Conservation (phyloP, 306 rosid genomes). For the Dryas drummondii region DNA sequence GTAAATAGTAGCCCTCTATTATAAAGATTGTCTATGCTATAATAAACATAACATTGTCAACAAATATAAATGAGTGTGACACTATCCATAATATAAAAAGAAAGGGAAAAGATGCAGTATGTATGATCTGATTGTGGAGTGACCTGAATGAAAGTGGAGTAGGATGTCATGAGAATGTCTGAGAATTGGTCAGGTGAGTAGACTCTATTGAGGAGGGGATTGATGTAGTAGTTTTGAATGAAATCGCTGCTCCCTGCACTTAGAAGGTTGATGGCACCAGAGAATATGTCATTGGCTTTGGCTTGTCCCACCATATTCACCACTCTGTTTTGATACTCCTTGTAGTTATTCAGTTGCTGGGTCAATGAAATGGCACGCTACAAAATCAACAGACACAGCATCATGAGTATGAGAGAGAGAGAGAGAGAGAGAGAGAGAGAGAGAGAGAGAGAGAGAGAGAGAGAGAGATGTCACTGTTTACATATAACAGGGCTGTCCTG, state of each 20-base stretch:
- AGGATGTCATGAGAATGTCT: slow-evolving; percentile 44
- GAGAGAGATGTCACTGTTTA: slow-evolving; percentile 19
- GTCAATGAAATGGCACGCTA: slow-evolving; percentile 45
- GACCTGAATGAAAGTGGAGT: slow-evolving; percentile 55
- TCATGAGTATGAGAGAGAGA: no score
- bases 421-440: background rate
- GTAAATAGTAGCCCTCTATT: no score
- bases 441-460: slow-evolving; percentile 11
- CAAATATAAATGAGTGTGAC: no score
- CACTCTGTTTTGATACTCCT: slow-evolving; percentile 47
- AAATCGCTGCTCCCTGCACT: slow-evolving; percentile 66
- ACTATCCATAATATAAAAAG: no score
- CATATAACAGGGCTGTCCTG: slow-evolving; percentile 45
- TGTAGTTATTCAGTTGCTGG: slow-evolving; percentile 54
- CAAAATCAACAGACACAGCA: slow-evolving; percentile 19
- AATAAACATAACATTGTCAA: no score
- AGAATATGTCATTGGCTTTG: slow-evolving; percentile 45
- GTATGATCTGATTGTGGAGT: background rate
- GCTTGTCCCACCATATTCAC: slow-evolving; percentile 46
- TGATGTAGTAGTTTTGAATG: slow-evolving; percentile 56
- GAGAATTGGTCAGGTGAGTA: slow-evolving; percentile 51
- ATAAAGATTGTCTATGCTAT: no score
- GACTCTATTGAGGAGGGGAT: slow-evolving; percentile 29
- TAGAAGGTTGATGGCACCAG: slow-evolving; percentile 50
- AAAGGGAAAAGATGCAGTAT: background rate